phyloP scores from a whole-genome alignment of 805 yeast species.

The Kodamaea hsintzibuensis region DNA sequence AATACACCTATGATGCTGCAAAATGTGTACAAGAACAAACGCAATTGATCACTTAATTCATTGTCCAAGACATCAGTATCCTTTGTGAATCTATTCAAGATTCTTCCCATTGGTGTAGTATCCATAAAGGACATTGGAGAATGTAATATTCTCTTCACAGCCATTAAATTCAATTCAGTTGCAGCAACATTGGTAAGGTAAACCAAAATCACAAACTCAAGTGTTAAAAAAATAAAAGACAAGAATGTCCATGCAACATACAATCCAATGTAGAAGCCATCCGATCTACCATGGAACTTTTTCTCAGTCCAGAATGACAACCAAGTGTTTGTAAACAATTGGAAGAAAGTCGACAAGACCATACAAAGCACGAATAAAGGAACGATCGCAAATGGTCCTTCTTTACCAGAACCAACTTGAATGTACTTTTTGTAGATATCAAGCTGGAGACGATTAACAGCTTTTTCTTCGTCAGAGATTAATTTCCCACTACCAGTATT shows the following conservation, averaged over 20 bases:
- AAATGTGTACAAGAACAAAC: slow-evolving; percentile 57
- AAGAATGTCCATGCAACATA: slow-evolving; percentile 62
- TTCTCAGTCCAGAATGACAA: slow-evolving; percentile 75
- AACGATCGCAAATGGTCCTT: not conserved
- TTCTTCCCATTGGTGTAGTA: slow-evolving; percentile 85
- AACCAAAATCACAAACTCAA: slow-evolving; percentile 48
- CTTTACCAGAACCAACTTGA: slow-evolving; percentile 16
- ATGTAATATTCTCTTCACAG: slow-evolving; percentile 60
- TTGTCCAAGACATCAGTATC: slow-evolving; percentile 85
- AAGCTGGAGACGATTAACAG: slow-evolving; percentile 28
- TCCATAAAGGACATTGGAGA: slow-evolving; percentile 86
- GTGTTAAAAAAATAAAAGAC: slow-evolving; percentile 43
- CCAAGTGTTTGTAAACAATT: slow-evolving; percentile 71
- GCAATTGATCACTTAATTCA: slow-evolving; percentile 68
- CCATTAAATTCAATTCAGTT: slow-evolving; percentile 57
- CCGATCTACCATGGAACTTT: slow-evolving; percentile 47
- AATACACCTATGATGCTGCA: slow-evolving; percentile 61
- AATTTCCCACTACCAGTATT: slow-evolving; percentile 9
- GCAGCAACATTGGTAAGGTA: slow-evolving; percentile 55
- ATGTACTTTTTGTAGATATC: slow-evolving; percentile 35
- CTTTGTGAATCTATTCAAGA: slow-evolving; percentile 81
- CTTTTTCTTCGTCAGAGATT: slow-evolving; percentile 19
- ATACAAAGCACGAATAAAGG: slow-evolving; percentile 16
- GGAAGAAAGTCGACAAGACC: slow-evolving; percentile 48
- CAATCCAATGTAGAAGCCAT: slow-evolving; percentile 70